Base-by-base conservation (phyloP, 805 yeast genomes). In the Starmerella vaccinii region DNA sequence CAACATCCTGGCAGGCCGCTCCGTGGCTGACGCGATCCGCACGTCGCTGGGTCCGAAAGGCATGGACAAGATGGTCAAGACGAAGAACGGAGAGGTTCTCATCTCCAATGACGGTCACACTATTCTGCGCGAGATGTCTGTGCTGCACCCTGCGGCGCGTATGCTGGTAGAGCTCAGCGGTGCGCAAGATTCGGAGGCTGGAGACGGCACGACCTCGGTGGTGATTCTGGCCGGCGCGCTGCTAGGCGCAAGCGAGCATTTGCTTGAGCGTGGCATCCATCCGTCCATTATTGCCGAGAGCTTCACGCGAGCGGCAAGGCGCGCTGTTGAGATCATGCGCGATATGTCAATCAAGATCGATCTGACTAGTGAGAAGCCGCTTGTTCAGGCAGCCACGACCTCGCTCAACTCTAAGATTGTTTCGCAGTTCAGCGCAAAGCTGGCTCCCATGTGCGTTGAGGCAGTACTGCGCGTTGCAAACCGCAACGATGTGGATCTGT, bases 111-210 rank as follows among this genome's bases (percentile, higher is more conserved):
- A 92, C 69, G 99, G 99, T 30, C 97, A 94, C 68, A 92, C 99
- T 3, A 92, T 92, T 59, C 73, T 90, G 60, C 81, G 85, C 62
- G 97, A 92, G 67, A 92, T 92, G 97, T 97, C 98, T 1, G 95
- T 92, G 46, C 76, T 92, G 65, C 98, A 92, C 66, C 99, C 99
- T 2, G 99, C 96, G 1, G 98, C 98, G 1, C 83, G 88, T 63
- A 92, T 92, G 97, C 72, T 80, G n/a, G 98, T 92, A 41, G 97
- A 92, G 65, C 85, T 92, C 24, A 83, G 95, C 53, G 96, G 89
- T 38, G 97, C 98, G 1, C 99, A 92, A 70, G 99, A 92, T 62
- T 84, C 89, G 34, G 99, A 89, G 68, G 98, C 97, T n/a, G 99
- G 99, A 50, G 99, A 92, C 66, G 99, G 99, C 57, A 92, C 99